These are phyloP conservation scores for Colletotrichum agaves DNA, from an alignment of 2,329 filamentous ascomycete species.

Conservation along the genomic window DNA sequence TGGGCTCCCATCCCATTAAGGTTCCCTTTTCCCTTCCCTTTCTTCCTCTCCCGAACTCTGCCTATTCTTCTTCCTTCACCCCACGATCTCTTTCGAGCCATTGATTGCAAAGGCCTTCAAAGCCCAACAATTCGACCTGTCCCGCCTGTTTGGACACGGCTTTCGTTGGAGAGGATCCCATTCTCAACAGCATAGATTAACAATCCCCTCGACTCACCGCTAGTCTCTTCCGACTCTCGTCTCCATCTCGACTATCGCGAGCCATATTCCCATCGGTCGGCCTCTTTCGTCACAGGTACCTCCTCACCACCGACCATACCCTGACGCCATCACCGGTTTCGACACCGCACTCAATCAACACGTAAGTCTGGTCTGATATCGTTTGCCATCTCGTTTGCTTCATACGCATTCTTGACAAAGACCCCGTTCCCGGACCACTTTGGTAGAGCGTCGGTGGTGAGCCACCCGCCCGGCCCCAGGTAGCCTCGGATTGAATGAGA, in stretches of 20 bases:
- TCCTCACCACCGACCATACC: not conserved
- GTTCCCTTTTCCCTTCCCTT: constrained; percentile 33
- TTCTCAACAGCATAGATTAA: constrained; percentile 15
- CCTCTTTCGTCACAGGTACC: constrained; percentile 35
- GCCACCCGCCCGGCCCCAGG: constrained; percentile 13
- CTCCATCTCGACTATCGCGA: constrained; percentile 12
- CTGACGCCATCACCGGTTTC: constrained; percentile 37
- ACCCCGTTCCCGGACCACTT: not conserved
- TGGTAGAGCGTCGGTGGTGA: not conserved
- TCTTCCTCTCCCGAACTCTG: constrained; percentile 2
- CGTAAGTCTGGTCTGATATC: constrained; percentile 4
- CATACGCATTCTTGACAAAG: not conserved
- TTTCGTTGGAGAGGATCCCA: constrained; percentile 26
- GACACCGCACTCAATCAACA: constrained; percentile 10
- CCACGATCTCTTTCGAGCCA: constrained; percentile 35
- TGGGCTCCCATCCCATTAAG: constrained; percentile 38
- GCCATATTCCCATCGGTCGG: constrained; percentile 17
- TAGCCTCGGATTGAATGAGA: constrained; percentile 22
- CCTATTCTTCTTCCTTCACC: constrained; percentile 31
- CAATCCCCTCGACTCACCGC: constrained; percentile 7
- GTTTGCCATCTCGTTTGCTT: constrained; percentile 1
- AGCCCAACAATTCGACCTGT: constrained; percentile 32
- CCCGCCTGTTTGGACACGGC: constrained; percentile 34
- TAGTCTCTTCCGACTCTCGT: constrained; percentile 8
- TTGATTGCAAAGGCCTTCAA: constrained; percentile 31